These are phyloP conservation scores for Candida ascalaphidarum DNA, from an alignment of 805 yeast genomes.

Conservation along the genomic window DNA sequence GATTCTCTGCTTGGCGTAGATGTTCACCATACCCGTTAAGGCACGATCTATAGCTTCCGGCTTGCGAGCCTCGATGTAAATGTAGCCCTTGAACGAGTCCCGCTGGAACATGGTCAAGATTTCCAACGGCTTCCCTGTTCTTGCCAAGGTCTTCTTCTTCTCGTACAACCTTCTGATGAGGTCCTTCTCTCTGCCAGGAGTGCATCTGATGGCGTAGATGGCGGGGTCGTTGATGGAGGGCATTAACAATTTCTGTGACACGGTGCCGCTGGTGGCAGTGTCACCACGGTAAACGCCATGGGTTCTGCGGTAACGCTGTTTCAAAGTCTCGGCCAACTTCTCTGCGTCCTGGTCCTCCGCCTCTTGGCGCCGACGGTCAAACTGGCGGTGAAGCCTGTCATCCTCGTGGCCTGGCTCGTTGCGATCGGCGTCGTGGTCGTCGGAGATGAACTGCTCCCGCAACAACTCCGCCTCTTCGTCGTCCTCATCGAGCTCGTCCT, in stretches of 20 bases:
- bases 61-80: slow-evolving; percentile 90
- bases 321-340: slow-evolving; percentile 81
- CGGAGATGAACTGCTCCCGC: slow-evolving; percentile 75
- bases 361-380: slow-evolving; percentile 80
- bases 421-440: slow-evolving; percentile 55
- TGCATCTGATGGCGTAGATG: slow-evolving; percentile 91
- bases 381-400: slow-evolving; percentile 83
- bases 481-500: slow-evolving; percentile 79
- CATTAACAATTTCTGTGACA: slow-evolving; percentile 85
- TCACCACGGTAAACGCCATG: slow-evolving; percentile 81
- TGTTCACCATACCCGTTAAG: slow-evolving; percentile 81
- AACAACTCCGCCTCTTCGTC: slow-evolving; percentile 87
- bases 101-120: slow-evolving; percentile 89
- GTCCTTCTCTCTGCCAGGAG: slow-evolving; percentile 90
- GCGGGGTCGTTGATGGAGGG: slow-evolving; percentile 96
- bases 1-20: slow-evolving; percentile 63
- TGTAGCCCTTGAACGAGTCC: slow-evolving; percentile 85
- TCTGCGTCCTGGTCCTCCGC: slow-evolving; percentile 94
- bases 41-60: slow-evolving; percentile 89
- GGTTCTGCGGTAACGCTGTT: slow-evolving; percentile 85
- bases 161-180: slow-evolving; percentile 77
- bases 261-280: slow-evolving; percentile 50
- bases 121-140: slow-evolving; percentile 70
- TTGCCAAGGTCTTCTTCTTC: slow-evolving; percentile 70
- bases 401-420: slow-evolving; percentile 32